These are phyloP conservation scores for Protomyces arabidopsidicola DNA, from an alignment of 1,139 yeast species.

Conservation along the genomic window DNA sequence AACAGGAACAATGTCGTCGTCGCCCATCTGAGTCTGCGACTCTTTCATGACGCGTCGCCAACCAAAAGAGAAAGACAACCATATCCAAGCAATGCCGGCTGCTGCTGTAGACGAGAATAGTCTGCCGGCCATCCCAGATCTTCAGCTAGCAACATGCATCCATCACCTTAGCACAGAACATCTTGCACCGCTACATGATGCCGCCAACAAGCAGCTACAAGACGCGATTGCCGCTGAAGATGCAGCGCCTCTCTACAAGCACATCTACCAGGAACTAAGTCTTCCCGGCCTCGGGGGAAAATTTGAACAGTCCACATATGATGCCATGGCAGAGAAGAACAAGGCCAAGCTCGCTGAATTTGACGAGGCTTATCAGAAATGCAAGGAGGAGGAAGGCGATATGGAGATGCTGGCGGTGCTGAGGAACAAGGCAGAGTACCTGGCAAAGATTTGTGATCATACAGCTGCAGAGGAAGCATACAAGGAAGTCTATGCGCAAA, in stretches of 20 bases:
- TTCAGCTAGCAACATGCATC: slow-evolving; percentile 69
- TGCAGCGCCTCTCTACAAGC: slow-evolving; percentile 81
- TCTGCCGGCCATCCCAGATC: slow-evolving; percentile 53
- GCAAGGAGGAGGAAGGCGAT: slow-evolving; percentile 86
- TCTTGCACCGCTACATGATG: slow-evolving; percentile 43
- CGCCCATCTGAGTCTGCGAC: too few species aligned
- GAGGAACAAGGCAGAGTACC: slow-evolving; percentile 79
- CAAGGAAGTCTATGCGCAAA: slow-evolving; percentile 67
- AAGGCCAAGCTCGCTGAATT: slow-evolving; percentile 53
- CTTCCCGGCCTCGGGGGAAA: slow-evolving; percentile 38
- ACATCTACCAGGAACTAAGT: slow-evolving; percentile 51
- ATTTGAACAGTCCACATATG: slow-evolving; percentile 59
- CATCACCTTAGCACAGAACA: slow-evolving; percentile 54
- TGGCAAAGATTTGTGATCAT: slow-evolving; percentile 72
- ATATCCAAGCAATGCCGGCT: neutral
- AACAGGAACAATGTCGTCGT: too few species aligned
- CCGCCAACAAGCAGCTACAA: slow-evolving; percentile 48
- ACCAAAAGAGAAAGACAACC: neutral
- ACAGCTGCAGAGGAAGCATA: slow-evolving; percentile 67
- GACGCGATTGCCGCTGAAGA: slow-evolving; percentile 55
- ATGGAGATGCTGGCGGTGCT: slow-evolving; percentile 73
- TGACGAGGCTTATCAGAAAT: slow-evolving; percentile 60
- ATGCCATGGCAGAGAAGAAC: slow-evolving; percentile 52
- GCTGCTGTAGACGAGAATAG: slow-evolving; percentile 22
- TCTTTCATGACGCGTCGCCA: neutral